A percentile compares a stretch with the other conserved stretches of the same genome.
These are phyloP conservation scores for Petunia hybrid DNA, from an alignment of 305 asterid species.

Conservation along the genomic window DNA sequence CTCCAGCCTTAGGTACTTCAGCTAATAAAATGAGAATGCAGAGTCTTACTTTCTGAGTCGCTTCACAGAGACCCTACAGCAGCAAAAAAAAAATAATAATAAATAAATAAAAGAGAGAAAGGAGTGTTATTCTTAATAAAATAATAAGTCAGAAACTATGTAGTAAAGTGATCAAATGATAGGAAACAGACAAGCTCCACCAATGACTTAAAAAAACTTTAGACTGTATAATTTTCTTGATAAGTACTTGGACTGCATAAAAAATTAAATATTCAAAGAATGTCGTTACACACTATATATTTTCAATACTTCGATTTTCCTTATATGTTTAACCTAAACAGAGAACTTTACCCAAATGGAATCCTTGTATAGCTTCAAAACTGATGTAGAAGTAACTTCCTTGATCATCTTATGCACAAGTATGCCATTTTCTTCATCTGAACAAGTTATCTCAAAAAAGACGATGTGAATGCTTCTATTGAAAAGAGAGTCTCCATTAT, in stretches of 20 bases:
- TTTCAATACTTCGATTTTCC: neutral
- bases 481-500: neutral
- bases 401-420: neutral
- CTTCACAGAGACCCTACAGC: neutral
- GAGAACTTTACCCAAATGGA: constrained; percentile 14
- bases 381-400: constrained; percentile 5
- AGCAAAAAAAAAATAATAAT: neutral
- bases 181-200: neutral
- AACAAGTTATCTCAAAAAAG: neutral
- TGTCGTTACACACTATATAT: neutral
- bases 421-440: neutral
- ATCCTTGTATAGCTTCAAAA: neutral
- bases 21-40: neutral
- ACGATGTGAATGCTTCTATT: constrained; percentile 20
- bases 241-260: too few species aligned
- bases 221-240: too few species aligned
- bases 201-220: neutral
- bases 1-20: constrained; percentile 29
- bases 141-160: neutral
- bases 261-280: too few species aligned
- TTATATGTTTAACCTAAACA: neutral
- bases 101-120: too few species aligned
- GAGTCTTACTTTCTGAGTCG: neutral
- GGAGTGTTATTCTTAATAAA: neutral
- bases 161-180: neutral